A percentile compares a stretch with the other conserved stretches of the same genome.
Evolutionary conservation across 805 yeast species (phyloP).

Genomic region (Spathaspora girioi): DNA sequence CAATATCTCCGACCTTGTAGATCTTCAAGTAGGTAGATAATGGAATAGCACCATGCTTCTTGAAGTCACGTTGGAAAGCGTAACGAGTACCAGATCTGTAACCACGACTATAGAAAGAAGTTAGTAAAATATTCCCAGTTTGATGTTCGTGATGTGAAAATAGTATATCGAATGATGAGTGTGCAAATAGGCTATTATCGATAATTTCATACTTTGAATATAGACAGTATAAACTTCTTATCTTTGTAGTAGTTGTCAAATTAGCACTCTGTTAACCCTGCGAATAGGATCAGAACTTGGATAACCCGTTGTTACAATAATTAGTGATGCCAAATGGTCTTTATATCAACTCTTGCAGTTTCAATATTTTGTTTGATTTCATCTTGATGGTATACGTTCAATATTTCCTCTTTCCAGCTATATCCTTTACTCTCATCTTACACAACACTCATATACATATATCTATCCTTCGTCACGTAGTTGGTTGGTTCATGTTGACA

Average conservation of each 20-base stretch:
- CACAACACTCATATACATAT: background rate
- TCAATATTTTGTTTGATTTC: background rate
- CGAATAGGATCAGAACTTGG: background rate
- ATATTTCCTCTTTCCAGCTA: background rate
- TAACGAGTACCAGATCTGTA: conserved; percentile 99
- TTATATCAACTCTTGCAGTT: no score
- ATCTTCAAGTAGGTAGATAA: conserved; percentile 95
- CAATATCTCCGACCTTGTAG: conserved; percentile 99
- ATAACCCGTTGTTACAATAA: background rate
- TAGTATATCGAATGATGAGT: background rate
- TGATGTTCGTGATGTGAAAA: background rate
- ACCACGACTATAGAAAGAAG: conserved; percentile 57
- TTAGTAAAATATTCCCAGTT: conserved; percentile 2
- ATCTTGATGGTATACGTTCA: background rate
- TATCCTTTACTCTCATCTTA: background rate
- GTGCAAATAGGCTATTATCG: background rate
- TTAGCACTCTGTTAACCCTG: background rate
- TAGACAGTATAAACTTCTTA: background rate
- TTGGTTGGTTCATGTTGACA: conserved; percentile 5
- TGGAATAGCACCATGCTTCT: conserved; percentile 91
- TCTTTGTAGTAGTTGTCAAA: background rate
- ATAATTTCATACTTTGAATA: background rate
- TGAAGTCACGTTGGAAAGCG: conserved; percentile 99
- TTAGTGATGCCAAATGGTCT: background rate
- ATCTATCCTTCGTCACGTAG: background rate